Conservation (phyloP, 768 basidiomycete genomes). For the Calocybe indica region DNA sequence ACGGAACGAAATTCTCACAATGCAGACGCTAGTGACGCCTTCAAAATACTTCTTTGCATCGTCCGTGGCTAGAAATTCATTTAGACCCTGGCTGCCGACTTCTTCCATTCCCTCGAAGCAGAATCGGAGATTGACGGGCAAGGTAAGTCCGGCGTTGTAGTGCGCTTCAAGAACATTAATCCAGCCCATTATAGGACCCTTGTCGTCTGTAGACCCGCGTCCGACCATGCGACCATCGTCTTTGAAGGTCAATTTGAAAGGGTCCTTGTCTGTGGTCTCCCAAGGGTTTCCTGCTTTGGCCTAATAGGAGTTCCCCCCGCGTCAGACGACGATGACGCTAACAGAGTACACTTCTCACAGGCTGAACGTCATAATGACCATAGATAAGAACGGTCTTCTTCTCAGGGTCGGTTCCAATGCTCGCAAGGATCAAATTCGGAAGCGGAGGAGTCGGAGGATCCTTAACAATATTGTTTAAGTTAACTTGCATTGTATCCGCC, state of each 20-base stretch:
- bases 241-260: conserved; percentile 62
- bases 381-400: conserved; percentile 95
- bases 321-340: background rate
- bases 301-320: conserved; percentile 12
- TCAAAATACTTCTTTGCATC: conserved; percentile 80
- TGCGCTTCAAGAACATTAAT: conserved; percentile 88
- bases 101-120: conserved; percentile 99
- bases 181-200: conserved; percentile 87
- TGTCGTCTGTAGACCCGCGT: conserved; percentile 87
- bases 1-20: conserved; percentile 41
- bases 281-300: conserved; percentile 68
- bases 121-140: conserved; percentile 87
- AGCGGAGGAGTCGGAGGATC: conserved; percentile 65
- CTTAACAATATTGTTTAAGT: conserved; percentile 70
- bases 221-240: conserved; percentile 63
- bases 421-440: conserved; percentile 80
- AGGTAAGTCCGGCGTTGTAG: conserved; percentile 49
- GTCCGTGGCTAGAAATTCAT: conserved; percentile 65
- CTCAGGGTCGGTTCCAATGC: conserved; percentile 72
- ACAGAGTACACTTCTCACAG: conserved; percentile 41
- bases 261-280: conserved; percentile 54
- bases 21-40: conserved; percentile 90
- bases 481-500: conserved; percentile 65
- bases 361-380: conserved; percentile 95
- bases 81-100: conserved; percentile 85